Conservation (phyloP, 1,284 basidiomycete species). For the Apiotrichum gracile region DNA sequence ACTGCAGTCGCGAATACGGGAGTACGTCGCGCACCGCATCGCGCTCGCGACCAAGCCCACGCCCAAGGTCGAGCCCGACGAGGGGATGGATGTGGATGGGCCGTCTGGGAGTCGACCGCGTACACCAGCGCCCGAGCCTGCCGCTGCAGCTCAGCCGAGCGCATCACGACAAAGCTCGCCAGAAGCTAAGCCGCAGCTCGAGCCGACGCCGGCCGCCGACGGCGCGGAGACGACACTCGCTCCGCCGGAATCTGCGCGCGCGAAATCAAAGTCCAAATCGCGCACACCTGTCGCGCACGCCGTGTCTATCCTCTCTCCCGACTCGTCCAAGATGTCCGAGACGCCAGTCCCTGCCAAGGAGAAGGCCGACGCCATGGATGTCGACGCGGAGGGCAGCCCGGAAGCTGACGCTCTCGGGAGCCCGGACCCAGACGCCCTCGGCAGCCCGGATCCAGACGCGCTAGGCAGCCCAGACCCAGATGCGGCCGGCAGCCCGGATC, state of each 20-base stretch:
- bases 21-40: conserved; percentile 28
- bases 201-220: too few species aligned
- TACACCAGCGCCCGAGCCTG: too few species aligned
- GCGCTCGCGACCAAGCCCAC: conserved; percentile 1
- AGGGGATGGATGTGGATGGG: too few species aligned
- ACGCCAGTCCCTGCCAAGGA: background rate
- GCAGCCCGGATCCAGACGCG: background rate
- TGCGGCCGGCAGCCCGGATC: background rate
- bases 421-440: background rate
- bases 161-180: too few species aligned
- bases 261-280: background rate
- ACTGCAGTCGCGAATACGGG: conserved; percentile 32
- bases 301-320: background rate
- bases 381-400: background rate
- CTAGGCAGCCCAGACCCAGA: background rate
- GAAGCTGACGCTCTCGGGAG: background rate
- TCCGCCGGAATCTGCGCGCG: too few species aligned
- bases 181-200: too few species aligned
- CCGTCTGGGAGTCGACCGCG: too few species aligned
- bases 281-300: background rate
- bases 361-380: background rate
- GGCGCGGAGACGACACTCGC: too few species aligned
- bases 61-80: background rate
- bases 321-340: background rate
- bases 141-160: too few species aligned